These are phyloP conservation scores for Lactifluus piperatus DNA, from an alignment of 768 basidiomycete genomes.

Conservation along the genomic window DNA sequence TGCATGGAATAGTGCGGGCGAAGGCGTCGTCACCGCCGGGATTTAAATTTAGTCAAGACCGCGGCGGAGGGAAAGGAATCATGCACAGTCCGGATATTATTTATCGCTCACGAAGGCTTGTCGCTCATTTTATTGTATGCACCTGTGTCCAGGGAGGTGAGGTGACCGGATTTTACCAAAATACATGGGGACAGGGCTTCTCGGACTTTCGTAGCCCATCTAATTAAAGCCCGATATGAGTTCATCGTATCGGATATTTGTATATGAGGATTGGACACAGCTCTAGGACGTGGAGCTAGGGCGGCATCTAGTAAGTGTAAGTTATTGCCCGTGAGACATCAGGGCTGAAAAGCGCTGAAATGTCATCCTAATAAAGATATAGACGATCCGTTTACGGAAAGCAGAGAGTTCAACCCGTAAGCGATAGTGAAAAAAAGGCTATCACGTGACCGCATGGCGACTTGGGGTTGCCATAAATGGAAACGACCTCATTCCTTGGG, in stretches of 20 bases:
- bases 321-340: not conserved
- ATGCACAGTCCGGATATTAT: not conserved
- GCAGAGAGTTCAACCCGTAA: not conserved
- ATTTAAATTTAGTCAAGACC: not conserved
- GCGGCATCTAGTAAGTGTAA: not conserved
- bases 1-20: not conserved
- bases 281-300: not conserved
- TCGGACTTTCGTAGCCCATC: not conserved
- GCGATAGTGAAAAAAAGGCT: not conserved
- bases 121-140: not conserved
- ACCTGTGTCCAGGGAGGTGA: not conserved
- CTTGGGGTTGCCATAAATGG: conserved; percentile 18
- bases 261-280: not conserved
- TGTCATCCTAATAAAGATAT: not conserved
- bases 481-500: conserved; percentile 13
- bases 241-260: not conserved
- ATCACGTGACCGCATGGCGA: conserved; percentile 15
- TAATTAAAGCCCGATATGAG: not conserved
- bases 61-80: not conserved
- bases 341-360: no score
- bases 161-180: not conserved
- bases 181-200: not conserved
- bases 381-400: not conserved
- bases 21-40: not conserved
- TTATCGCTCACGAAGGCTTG: not conserved